Percentiles rank a stretch among this genome's conserved stretches.
phyloP scores from a whole-genome alignment of 148 eudicot genomes.

The Drosera capensis region DNA sequence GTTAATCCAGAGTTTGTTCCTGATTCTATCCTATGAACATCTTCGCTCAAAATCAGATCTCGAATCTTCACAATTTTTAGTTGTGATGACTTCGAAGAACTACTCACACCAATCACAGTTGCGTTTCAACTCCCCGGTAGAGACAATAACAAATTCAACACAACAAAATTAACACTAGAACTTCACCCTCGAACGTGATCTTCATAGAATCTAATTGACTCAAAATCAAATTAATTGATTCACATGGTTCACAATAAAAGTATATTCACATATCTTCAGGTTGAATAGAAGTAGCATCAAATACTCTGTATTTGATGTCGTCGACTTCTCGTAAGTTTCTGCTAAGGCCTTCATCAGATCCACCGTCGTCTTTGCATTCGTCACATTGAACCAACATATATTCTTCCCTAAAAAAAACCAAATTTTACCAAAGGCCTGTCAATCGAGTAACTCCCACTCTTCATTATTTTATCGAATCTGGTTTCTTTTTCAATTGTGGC shows the following conservation, averaged over 20 bases:
- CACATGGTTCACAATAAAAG: background rate
- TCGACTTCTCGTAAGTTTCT: background rate
- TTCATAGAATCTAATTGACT: background rate
- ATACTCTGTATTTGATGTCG: background rate
- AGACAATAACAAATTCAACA: background rate
- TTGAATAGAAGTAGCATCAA: background rate
- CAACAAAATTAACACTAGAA: background rate
- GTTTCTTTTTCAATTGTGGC: background rate
- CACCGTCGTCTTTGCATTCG: background rate
- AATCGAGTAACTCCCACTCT: background rate
- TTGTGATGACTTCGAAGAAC: background rate
- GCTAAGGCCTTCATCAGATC: background rate
- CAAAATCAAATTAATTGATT: background rate
- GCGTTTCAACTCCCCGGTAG: background rate
- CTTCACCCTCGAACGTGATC: constrained; percentile 1
- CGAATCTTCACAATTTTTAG: background rate
- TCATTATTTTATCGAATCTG: background rate
- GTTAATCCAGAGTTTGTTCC: background rate
- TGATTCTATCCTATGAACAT: background rate
- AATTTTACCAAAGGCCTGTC: background rate
- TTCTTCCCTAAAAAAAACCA: background rate
- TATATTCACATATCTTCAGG: background rate
- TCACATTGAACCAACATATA: background rate
- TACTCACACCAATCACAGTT: background rate
- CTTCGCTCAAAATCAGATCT: background rate